These are phyloP conservation scores for Serendipita sp. DNA, from an alignment of 768 basidiomycete genomes.

Conservation along the genomic window DNA sequence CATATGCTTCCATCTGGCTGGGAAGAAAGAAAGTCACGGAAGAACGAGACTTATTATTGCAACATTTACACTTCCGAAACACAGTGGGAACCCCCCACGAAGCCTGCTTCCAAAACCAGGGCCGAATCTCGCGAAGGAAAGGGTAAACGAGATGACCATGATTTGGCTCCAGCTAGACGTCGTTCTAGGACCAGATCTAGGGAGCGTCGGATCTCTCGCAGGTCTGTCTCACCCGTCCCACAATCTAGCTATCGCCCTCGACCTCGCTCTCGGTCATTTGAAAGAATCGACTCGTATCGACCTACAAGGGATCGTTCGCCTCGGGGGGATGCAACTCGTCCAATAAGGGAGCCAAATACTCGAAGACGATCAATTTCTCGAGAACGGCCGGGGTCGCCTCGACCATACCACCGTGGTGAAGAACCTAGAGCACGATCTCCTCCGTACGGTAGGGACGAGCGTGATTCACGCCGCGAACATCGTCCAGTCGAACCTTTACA, in stretches of 20 bases:
- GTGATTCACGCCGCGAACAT: not conserved
- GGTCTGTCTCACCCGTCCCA: not conserved
- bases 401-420: not conserved
- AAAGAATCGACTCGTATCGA: not conserved
- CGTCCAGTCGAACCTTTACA: not conserved
- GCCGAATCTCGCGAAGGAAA: not conserved
- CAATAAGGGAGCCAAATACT: not conserved
- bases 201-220: not conserved
- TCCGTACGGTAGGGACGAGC: not conserved
- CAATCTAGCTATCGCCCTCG: not conserved
- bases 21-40: not conserved
- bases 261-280: not conserved
- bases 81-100: not conserved
- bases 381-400: not conserved
- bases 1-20: not conserved
- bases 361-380: not conserved
- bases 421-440: not conserved
- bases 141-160: not conserved
- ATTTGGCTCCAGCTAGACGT: not conserved
- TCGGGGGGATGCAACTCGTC: not conserved
- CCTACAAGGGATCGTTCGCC: not conserved
- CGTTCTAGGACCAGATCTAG: not conserved
- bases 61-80: not conserved
- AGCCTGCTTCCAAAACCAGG: not conserved
- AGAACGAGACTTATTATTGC: not conserved